Evolutionary conservation across 2,329 filamentous ascomycete genomes (phyloP).

Genomic region (Calonectria montana): DNA sequence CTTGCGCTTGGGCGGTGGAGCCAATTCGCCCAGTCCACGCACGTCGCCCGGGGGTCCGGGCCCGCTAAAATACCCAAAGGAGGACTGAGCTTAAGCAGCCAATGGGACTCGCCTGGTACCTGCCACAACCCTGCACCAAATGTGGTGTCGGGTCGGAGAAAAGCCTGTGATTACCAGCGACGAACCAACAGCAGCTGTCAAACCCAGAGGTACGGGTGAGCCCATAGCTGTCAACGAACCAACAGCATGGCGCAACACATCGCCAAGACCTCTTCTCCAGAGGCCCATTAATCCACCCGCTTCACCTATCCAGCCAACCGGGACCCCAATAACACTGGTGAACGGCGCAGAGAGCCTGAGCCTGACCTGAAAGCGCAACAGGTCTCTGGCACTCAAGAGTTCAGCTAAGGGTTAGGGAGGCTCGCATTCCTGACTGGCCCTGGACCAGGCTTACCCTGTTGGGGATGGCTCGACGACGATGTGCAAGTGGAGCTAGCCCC

Average conservation of each 20-base stretch:
- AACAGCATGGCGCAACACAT: constrained; percentile 1
- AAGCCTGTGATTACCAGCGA: constrained; percentile 5
- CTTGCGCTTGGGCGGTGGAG: neutral
- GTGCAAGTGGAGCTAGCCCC: neutral
- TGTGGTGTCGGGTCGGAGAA: neutral
- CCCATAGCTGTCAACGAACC: neutral
- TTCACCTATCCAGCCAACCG: neutral
- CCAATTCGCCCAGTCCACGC: constrained; percentile 11
- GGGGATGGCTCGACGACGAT: neutral
- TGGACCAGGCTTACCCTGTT: constrained; percentile 15
- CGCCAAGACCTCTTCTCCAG: neutral
- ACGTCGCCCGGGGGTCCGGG: constrained; percentile 20
- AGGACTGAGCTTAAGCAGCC: constrained; percentile 13
- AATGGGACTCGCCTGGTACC: constrained; percentile 37
- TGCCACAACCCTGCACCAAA: constrained; percentile 33
- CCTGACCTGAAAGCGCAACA: neutral
- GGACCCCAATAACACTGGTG: neutral
- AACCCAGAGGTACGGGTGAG: neutral
- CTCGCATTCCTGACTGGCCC: constrained; percentile 10
- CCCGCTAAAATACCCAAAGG: constrained; percentile 10
- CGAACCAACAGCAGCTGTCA: constrained; percentile 8
- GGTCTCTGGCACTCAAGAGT: neutral
- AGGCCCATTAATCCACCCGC: neutral
- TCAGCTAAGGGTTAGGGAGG: neutral
- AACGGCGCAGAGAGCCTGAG: neutral